Conservation (phyloP, 495 filamentous ascomycete species). For the Neurospora sp. region DNA sequence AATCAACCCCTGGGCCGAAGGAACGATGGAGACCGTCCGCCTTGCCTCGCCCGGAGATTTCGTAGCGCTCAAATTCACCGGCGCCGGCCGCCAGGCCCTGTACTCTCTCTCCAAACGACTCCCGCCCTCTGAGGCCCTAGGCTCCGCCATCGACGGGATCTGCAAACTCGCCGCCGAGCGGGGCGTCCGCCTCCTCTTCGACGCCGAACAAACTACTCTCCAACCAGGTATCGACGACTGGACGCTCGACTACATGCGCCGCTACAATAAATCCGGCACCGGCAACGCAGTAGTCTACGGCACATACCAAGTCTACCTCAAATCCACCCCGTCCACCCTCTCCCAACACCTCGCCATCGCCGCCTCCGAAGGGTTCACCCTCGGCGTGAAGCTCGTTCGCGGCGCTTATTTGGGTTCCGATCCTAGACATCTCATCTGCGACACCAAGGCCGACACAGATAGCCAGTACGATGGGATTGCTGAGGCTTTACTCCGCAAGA, state of each 20-base stretch:
- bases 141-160: constrained; percentile 58
- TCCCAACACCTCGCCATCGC: constrained; percentile 58
- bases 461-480: constrained; percentile 30
- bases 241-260: constrained; percentile 67
- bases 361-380: constrained; percentile 55
- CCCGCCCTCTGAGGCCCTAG: constrained; percentile 52
- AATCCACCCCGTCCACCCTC: constrained; percentile 55
- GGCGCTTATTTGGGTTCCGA: constrained; percentile 83
- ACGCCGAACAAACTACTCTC: constrained; percentile 76
- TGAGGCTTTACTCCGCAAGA: constrained; percentile 25
- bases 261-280: constrained; percentile 49
- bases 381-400: constrained; percentile 86
- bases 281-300: constrained; percentile 51
- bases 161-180: constrained; percentile 65
- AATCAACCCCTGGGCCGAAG: constrained; percentile 61
- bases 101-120: constrained; percentile 47
- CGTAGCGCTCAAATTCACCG: constrained; percentile 85
- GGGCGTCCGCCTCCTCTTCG: constrained; percentile 70
- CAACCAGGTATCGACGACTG: constrained; percentile 81
- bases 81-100: constrained; percentile 74
- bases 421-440: constrained; percentile 66
- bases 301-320: constrained; percentile 74
- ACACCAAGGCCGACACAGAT: constrained; percentile 71
- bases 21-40: constrained; percentile 65
- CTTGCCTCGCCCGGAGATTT: constrained; percentile 71